Evolutionary conservation across 345 rosid species (phyloP).

Genomic region (Luvunga scandens): DNA sequence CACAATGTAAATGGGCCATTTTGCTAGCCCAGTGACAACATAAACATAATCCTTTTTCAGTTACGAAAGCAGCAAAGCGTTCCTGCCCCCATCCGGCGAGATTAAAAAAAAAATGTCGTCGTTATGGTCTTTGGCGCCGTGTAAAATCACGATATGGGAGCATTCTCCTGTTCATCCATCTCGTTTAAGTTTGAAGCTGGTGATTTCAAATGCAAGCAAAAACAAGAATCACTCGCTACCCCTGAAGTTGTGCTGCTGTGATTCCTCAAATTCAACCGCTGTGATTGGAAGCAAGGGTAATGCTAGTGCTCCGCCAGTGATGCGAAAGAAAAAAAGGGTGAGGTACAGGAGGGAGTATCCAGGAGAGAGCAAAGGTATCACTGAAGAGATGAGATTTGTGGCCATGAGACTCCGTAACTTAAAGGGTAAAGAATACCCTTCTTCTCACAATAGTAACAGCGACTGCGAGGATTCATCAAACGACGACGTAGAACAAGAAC

Average conservation of each 20-base stretch:
- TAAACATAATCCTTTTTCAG: not conserved
- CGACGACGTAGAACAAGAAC: slow-evolving; percentile 11
- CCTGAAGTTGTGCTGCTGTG: slow-evolving; percentile 25
- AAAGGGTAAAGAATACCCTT: slow-evolving; percentile 46
- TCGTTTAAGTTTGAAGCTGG: not conserved
- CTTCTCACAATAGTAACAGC: slow-evolving; percentile 11
- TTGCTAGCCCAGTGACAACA: not conserved
- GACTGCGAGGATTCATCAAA: slow-evolving; percentile 15
- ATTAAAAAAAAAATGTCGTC: not conserved
- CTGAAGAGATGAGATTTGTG: slow-evolving; percentile 95
- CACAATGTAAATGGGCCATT: not conserved
- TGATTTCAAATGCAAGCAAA: not conserved
- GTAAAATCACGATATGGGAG: not conserved
- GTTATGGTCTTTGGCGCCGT: not conserved
- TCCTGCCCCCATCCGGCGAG: no score
- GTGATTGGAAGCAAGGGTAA: slow-evolving; percentile 10
- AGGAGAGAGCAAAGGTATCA: slow-evolving; percentile 79
- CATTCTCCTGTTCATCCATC: not conserved
- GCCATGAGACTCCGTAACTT: slow-evolving; percentile 86
- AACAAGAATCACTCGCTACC: not conserved
- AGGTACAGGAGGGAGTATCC: slow-evolving; percentile 72
- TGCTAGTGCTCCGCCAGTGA: slow-evolving; percentile 24
- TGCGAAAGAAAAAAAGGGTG: slow-evolving; percentile 47
- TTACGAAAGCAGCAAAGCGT: not conserved
- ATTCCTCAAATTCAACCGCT: slow-evolving; percentile 12